Base-by-base conservation (phyloP, 2,329 filamentous ascomycete species). In the Seiridium unicorne region DNA sequence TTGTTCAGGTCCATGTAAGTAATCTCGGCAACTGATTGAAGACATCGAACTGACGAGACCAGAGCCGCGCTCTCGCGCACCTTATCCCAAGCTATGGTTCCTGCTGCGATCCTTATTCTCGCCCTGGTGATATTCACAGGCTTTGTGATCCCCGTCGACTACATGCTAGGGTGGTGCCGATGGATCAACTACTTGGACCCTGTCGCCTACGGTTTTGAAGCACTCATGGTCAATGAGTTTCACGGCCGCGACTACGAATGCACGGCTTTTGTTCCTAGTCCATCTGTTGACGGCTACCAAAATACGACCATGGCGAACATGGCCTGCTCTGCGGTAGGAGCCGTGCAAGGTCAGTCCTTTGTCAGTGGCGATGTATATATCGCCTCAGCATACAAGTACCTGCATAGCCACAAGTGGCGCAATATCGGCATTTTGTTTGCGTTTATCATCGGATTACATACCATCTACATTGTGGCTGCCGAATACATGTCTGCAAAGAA, bases 191-290 rank as follows among this genome's bases (percentile, higher is more conserved):
- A 91, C 2, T 13, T 42, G 38, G 38, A 42, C 38, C 38, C 38
- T 13, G 82, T 96, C 9, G 86, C 85, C 1, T 96, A 96, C 64
- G 86, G 87, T 0, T 96, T 96, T 69, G 92, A 96, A 72, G 80
- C 87, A 0, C 80, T 96, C 34, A 89, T 94, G 83, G 83, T 91
- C 64, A 96, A 96, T 74, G 93, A 97, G 73, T 96, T 96, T 70
- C 76, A 87, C 66, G 76, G 79, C 61, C 84, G 88, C 13, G 63
- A 85, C 0, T 95, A 89, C 70, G 51, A 57, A 0, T 87, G 84
- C 69, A 74, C 72, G 26, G 61, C 71, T 36, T 82, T 74, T 55
- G 76, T 85, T 2, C 84, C 84, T 0, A 74, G 63, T 58, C 32
- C 40, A 3, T 3, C 44, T 5, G 32, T 66, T 0, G 63, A 71